Conservation (phyloP, 768 basidiomycete species). For the Tricholoma saponaceum region DNA sequence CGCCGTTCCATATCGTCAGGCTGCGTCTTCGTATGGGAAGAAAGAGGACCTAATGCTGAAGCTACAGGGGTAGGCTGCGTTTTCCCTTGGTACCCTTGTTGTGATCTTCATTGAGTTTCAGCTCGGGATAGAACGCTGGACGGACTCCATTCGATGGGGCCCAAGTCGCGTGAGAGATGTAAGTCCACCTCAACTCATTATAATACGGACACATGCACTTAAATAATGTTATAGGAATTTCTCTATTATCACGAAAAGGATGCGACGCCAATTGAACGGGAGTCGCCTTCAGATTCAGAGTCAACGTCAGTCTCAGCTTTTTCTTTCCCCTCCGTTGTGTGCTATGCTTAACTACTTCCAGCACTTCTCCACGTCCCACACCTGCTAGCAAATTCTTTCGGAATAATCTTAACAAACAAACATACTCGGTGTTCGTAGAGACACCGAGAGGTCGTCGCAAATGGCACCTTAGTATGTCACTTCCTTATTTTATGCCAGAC, state of each 20-base stretch:
- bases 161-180: slow-evolving; percentile 77
- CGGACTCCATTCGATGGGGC: slow-evolving; percentile 76
- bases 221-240: slow-evolving; percentile 58
- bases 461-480: slow-evolving; percentile 71
- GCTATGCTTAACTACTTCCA: slow-evolving; percentile 8
- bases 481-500: background rate
- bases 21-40: slow-evolving; percentile 81
- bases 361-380: slow-evolving; percentile 18
- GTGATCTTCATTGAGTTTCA: slow-evolving; percentile 23
- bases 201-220: slow-evolving; percentile 5
- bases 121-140: slow-evolving; percentile 81
- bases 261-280: slow-evolving; percentile 41
- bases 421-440: slow-evolving; percentile 76
- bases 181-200: slow-evolving; percentile 20
- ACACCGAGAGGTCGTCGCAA: slow-evolving; percentile 63
- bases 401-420: slow-evolving; percentile 67
- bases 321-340: background rate
- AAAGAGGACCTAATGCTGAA: slow-evolving; percentile 64
- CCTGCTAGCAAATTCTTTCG: slow-evolving; percentile 27
- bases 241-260: slow-evolving; percentile 72
- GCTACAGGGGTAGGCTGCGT: slow-evolving; percentile 52
- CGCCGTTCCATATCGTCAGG: slow-evolving; percentile 66
- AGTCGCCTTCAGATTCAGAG: slow-evolving; percentile 47
- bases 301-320: slow-evolving; percentile 46
- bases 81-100: slow-evolving; percentile 3